Percentiles rank a stretch among this genome's conserved stretches.
These are phyloP conservation scores for Globisporangium nagaii DNA, from an alignment of 352 stramenopile genomes.

Conservation along the genomic window DNA sequence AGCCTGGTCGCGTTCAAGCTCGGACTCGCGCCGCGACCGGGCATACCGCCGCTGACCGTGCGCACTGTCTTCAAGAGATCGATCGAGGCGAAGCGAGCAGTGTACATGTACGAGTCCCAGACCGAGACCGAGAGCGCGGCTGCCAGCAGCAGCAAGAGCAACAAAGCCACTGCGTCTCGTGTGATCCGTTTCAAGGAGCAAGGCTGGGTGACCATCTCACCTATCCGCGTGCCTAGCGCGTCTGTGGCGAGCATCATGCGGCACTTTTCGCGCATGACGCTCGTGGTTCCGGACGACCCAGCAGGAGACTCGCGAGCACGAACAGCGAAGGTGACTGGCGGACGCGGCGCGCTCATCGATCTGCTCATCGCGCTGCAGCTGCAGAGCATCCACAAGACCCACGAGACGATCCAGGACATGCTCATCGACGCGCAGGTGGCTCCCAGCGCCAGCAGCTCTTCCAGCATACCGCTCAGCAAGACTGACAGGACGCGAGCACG, in stretches of 20 bases:
- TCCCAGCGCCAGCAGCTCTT: neutral
- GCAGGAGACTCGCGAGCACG: neutral
- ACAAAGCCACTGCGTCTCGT: neutral
- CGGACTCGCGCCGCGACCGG: neutral
- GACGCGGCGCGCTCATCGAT: neutral
- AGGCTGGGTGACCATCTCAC: neutral
- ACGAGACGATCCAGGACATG: constrained; percentile 5
- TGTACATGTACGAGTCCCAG: neutral
- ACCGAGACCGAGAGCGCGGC: neutral
- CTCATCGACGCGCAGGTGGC: neutral
- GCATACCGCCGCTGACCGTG: neutral
- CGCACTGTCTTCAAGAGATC: neutral
- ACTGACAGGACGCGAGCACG: neutral
- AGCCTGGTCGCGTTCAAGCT: neutral
- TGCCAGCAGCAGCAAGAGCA: neutral
- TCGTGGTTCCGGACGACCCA: neutral
- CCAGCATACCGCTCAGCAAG: neutral
- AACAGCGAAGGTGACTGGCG: neutral
- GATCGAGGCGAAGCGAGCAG: neutral
- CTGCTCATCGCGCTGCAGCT: constrained; percentile 9
- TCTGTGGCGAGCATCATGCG: neutral
- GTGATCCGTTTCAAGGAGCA: neutral
- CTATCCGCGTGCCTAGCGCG: neutral
- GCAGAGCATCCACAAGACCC: neutral
- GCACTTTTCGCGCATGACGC: constrained; percentile 1